Base-by-base conservation (phyloP, 106 monocot genomes). In the Iris macrosiphon region DNA sequence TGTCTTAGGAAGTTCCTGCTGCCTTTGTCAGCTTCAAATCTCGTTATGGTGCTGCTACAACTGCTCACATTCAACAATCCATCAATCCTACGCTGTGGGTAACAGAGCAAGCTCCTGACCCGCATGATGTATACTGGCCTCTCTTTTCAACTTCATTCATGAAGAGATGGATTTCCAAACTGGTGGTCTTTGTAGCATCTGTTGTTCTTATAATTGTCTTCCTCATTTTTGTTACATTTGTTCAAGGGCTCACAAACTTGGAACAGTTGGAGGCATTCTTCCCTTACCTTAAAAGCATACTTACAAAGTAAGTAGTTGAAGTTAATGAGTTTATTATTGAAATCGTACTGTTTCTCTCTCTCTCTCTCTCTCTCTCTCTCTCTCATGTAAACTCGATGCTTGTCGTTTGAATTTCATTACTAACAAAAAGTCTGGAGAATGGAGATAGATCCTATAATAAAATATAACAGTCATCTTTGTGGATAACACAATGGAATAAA, bases 1-100 rank as follows among this genome's bases (percentile, higher is more conserved):
- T 62, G 19, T 42, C 37, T 31, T 69, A 98, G 91, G 91, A 91
- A 75, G 67, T 87, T 44, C 77, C 87, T 62, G 98, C 87, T 61
- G 98, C 98, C 35, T 98, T 98, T 78, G 83, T 98, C 45, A 81
- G 69, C 73, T 98, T 98, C 68, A 98, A 69, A 77, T 83, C 91
- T 58, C 83, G 83, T 0, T 84, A 83, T 62, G 75, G 67, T 69
- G 83, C 87, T 62, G 82, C 98, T 50, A 69, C 57, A 49, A 77
- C 70, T 57, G 25, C 81, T 28, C 68, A 68, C 64, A 77, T 87
- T 21, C 83, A 54, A 53, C 91, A 80, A 60, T 87, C 98, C 20
- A 45, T 61, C 20, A 81, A 98, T 60, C 91, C 98, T 23, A 81
- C 59, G 27, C 52, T 81, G 34, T 98, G 98, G 98, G 80, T 87